Evolutionary conservation across 2,329 filamentous ascomycete species (phyloP), one percentile per base, ranked within the genome.

Genomic region (Epichloe amarillans): DNA sequence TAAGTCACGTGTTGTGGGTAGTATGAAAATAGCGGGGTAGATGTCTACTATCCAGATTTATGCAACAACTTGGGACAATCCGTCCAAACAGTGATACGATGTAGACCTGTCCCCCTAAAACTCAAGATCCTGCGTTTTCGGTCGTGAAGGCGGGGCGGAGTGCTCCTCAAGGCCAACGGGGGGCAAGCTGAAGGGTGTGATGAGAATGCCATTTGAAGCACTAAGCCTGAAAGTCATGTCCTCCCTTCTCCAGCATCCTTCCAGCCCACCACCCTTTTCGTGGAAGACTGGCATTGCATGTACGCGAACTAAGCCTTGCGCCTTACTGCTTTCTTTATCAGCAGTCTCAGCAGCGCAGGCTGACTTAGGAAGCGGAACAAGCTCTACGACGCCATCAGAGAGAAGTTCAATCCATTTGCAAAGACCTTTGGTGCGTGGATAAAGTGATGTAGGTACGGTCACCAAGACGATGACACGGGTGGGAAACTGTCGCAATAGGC

Each of bases 191-290:
- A 89, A 96, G 0, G 89, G 88, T 60, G 84, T 86, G 56, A 98
- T 88, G 39, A 88, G 78, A 57, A 98, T 81, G 48, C 88, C 90
- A 59, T 79, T 83, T 3, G 79, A 77, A 60, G 88, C 76, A 64
- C 88, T 95, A 48, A 98, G 69, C 54, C 83, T 90, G 65, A 98
- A 98, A 4, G 89, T 89, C 67, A 95, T 77, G 66, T 96, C 89
- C 61, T 95, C 87, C 23, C 86, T 82, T 50, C 84, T 76, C 55
- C 81, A 82, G 52, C 79, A 79, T 39, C 78, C 74, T 53, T 81
- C 80, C 2, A 79, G 76, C 10, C 88, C 88, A 2, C 89, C 89
- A 2, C 93, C 91, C 57, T 86, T 88, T 63, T 97, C 91, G 53
- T 94, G 87, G 57, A 88, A 83, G 0, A 95, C 74, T 0, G 93